Base-by-base conservation (phyloP, 331 rosid species). In the Malus hybrid region DNA sequence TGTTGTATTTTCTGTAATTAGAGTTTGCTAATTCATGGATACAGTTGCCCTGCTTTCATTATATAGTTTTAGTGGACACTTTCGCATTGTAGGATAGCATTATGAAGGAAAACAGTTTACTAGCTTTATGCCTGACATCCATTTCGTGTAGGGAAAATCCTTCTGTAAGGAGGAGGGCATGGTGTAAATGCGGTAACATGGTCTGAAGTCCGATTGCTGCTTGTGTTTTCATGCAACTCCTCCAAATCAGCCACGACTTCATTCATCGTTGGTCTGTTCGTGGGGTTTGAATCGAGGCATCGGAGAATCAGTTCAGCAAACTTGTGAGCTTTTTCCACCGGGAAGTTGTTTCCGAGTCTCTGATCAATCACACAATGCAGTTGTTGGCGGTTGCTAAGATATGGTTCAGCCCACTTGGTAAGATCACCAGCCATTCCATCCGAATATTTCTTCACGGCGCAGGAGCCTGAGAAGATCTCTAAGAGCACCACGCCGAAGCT, bases 401-500 rank as follows among this genome's bases (percentile, higher is more conserved):
- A 62, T 31, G 81, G 85, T 50, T 67, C 48, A 6, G 82, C 86
- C 82, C 85, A 67, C 66, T 13, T 80, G 7, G 76, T 73, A 13
- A 81, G 84, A 68, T 79, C 75, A n/a, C 84, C 88, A 20, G 27
- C 52, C 50, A 16, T 59, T 72, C 83, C 81, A 67, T 82, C 62
- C 18, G 88, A 74, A 72, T 78, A 75, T 44, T 75, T 74, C 77
- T 70, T 77, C 63, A 77, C 76, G 8, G 84, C 80, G 65, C 73
- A 32, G 27, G 70, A 71, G 29, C 84, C 88, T 2, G 80, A 75
- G 5, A 83, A 73, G 60, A 85, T 85, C 83, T 87, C 76, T 18
- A 87, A 67, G 22, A 87, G 69, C 59, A 87, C 81, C 68, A 83
- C 88, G 34, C 91, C 88, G 18, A 87, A 87, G 81, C 87, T 80